Percentiles rank a stretch among this genome's conserved stretches.
Conservation (phyloP, 2,329 filamentous ascomycete genomes). For the Diaporthe caulivora region DNA sequence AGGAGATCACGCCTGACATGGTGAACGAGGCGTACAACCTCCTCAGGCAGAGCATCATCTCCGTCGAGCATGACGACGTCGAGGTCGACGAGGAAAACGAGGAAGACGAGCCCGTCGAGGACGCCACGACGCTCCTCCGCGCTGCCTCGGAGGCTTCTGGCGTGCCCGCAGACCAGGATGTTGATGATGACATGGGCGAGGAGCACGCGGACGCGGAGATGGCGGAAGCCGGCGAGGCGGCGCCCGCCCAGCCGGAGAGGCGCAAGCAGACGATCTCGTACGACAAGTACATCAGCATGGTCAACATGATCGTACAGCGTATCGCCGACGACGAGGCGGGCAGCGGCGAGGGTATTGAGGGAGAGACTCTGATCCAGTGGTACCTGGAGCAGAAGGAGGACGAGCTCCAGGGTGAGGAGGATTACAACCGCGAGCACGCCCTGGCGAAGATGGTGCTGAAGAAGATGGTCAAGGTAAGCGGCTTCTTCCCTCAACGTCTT, state of each 20-base stretch:
- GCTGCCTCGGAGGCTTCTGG: slow-evolving; percentile 64
- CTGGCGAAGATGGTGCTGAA: slow-evolving; percentile 89
- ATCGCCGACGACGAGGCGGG: slow-evolving; percentile 85
- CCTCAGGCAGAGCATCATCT: slow-evolving; percentile 94
- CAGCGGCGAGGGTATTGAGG: slow-evolving; percentile 85
- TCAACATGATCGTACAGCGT: slow-evolving; percentile 85
- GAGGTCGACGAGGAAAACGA: slow-evolving; percentile 79
- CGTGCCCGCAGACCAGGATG: slow-evolving; percentile 60
- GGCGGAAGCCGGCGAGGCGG: slow-evolving; percentile 35
- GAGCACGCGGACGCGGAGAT: slow-evolving; percentile 52
- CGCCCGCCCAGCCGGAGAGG: slow-evolving; percentile 43
- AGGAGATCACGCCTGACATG: slow-evolving; percentile 86
- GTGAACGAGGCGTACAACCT: slow-evolving; percentile 94
- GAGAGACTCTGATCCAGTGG: slow-evolving; percentile 85
- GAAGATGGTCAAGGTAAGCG: slow-evolving; percentile 91
- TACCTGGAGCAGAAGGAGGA: slow-evolving; percentile 93
- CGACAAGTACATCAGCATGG: slow-evolving; percentile 92
- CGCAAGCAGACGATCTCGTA: slow-evolving; percentile 91
- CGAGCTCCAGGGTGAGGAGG: slow-evolving; percentile 84
- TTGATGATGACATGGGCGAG: slow-evolving; percentile 58
- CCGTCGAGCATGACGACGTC: slow-evolving; percentile 96
- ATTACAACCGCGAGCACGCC: slow-evolving; percentile 79
- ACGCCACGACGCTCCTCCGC: slow-evolving; percentile 59
- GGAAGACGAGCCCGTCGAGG: slow-evolving; percentile 52
- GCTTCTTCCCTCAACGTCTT: not conserved